Percentiles rank a stretch among this genome's conserved stretches.
phyloP scores from a whole-genome alignment of 2,329 filamentous ascomycete genomes.

The Calonectria naviculata region DNA sequence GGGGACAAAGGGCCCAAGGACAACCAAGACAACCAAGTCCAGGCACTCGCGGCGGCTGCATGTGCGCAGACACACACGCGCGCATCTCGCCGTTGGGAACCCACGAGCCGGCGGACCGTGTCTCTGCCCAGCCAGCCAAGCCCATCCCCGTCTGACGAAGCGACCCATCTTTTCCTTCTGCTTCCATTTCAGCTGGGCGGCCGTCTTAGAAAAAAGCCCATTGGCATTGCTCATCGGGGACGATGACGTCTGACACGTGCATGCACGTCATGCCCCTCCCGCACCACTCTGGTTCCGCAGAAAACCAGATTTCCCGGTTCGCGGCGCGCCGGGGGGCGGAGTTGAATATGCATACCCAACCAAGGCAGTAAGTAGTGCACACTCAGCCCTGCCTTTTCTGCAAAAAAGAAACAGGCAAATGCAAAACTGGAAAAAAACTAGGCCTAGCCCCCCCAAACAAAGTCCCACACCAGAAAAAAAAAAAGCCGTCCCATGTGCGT shows the following conservation, averaged over 20 bases:
- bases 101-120: background rate
- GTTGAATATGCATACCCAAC: background rate
- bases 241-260: conserved; percentile 41
- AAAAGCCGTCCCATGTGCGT: background rate
- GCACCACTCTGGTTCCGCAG: conserved; percentile 14
- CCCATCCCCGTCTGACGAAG: background rate
- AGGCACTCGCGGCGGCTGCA: background rate
- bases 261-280: conserved; percentile 39
- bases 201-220: background rate
- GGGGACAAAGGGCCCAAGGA: background rate
- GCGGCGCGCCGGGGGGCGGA: background rate
- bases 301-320: conserved; percentile 37
- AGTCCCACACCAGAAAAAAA: background rate
- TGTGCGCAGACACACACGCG: background rate
- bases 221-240: conserved; percentile 24
- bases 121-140: conserved; percentile 8
- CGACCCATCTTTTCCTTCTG: background rate
- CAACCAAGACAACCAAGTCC: background rate
- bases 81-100: background rate
- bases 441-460: background rate
- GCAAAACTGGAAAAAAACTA: background rate
- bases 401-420: background rate
- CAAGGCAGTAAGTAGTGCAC: background rate
- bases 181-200: background rate
- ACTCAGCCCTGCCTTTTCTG: background rate